Base-by-base conservation (phyloP, 257 asterid species). In the Nicotiana noctiflora region DNA sequence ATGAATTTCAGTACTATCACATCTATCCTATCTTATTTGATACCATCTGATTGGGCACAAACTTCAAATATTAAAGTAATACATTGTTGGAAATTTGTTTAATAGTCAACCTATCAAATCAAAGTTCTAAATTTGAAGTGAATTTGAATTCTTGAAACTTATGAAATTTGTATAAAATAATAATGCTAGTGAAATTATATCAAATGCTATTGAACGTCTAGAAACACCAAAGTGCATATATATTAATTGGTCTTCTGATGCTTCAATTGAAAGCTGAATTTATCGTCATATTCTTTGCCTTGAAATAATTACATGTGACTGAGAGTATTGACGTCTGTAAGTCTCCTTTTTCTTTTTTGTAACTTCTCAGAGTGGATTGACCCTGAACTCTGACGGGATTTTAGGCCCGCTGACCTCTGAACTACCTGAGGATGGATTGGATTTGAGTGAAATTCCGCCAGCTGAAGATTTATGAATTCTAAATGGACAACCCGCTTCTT, bases 321-420 rank as follows among this genome's bases (percentile, higher is more conserved):
- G 57, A 23, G 55, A 25, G 18, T 44, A 4, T 61, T 37, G 11
- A 18, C 59, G n/a, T 52, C 10, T 70, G 6, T 4, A 32, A 17
- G 8, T 34, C 37, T 21, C 23, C 34, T 29, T 51, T 40, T 46
- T 3, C 67, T 75, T 77, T 32, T 27, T 57, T 53, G 75, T 55
- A 34, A 79, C 37, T 25, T 67, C 78, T 83, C 97, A 95, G 99
- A 92, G 99, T 84, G 97, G 97, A 82, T 87, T 95, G 92, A 92
- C 97, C 15, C 85, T 95, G 82, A 93, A 90, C 88, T 89, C 98
- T 1, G 99, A 95, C 79, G 99, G 99, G 80, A 90, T 93, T 60
- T 86, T 95, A 77, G 97, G 97, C 31, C 97, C 99, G 15, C 88
- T 93, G 82, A 84, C 92, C 76, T 86, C 98, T 13, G 97, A 91